Percentiles rank a stretch among this genome's conserved stretches.
Evolutionary conservation across 495 filamentous ascomycete genomes (phyloP).

Genomic region (Penicillium daleae): DNA sequence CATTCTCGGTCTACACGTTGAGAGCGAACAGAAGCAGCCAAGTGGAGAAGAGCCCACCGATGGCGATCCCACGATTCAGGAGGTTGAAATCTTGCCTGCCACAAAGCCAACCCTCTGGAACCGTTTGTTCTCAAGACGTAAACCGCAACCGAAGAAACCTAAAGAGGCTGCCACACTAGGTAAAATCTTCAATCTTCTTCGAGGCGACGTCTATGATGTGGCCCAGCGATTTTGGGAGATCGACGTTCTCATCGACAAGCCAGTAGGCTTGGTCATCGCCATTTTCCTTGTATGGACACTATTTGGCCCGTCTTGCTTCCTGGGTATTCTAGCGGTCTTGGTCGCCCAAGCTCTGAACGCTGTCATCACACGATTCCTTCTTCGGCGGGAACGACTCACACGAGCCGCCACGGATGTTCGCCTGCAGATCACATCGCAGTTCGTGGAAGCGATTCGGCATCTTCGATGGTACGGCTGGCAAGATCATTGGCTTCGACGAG

Average conservation of each 20-base stretch:
- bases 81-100: slow-evolving; percentile 1
- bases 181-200: slow-evolving; percentile 81
- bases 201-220: slow-evolving; percentile 80
- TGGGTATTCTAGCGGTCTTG: slow-evolving; percentile 68
- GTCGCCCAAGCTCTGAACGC: slow-evolving; percentile 67
- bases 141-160: slow-evolving; percentile 26
- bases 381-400: slow-evolving; percentile 66
- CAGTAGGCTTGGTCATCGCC: slow-evolving; percentile 69
- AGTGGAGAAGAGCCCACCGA: slow-evolving; percentile 9
- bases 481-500: slow-evolving; percentile 70
- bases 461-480: slow-evolving; percentile 90
- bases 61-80: slow-evolving; percentile 7
- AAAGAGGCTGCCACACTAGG: slow-evolving; percentile 74
- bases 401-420: slow-evolving; percentile 70
- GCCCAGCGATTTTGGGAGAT: slow-evolving; percentile 85
- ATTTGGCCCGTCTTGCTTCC: slow-evolving; percentile 76
- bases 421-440: slow-evolving; percentile 75
- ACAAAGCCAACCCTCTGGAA: slow-evolving; percentile 21
- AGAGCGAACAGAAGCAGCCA: slow-evolving; percentile 15
- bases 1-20: slow-evolving; percentile 54
- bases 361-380: slow-evolving; percentile 60
- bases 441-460: slow-evolving; percentile 82
- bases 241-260: slow-evolving; percentile 65
- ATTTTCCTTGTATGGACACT: slow-evolving; percentile 71
- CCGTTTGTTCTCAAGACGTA: slow-evolving; percentile 12